A percentile compares a stretch with the other conserved stretches of the same genome.
Conservation (phyloP, 1,284 basidiomycete genomes). For the Gomphus sp. region DNA sequence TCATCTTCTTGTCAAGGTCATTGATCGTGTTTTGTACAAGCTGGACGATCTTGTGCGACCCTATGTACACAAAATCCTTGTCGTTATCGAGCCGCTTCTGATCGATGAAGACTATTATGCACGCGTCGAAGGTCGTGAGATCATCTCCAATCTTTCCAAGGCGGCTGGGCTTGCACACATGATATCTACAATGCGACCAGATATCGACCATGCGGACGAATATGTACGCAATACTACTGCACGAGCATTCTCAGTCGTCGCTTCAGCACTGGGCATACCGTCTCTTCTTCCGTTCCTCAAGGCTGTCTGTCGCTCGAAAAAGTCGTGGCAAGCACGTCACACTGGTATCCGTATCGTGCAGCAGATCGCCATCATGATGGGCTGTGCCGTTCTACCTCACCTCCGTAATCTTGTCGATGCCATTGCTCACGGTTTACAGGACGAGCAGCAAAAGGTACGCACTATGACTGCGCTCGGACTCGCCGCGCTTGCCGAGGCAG, state of each 20-base stretch:
- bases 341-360: slow-evolving; percentile 99
- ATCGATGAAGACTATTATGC: slow-evolving; percentile 99
- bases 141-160: slow-evolving; percentile 98
- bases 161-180: slow-evolving; percentile 98
- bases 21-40: slow-evolving; percentile 98
- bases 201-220: slow-evolving; percentile 99
- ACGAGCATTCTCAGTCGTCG: slow-evolving; percentile 97
- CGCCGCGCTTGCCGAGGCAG: slow-evolving; percentile 95
- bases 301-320: slow-evolving; percentile 97
- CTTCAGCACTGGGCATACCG: slow-evolving; percentile 96
- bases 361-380: slow-evolving; percentile 99
- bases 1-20: slow-evolving; percentile 97
- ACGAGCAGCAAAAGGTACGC: slow-evolving; percentile 98
- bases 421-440: slow-evolving; percentile 90
- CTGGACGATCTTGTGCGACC: slow-evolving; percentile 98
- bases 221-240: slow-evolving; percentile 99
- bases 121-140: slow-evolving; percentile 97
- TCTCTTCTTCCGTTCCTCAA: slow-evolving; percentile 96
- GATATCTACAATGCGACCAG: slow-evolving; percentile 99
- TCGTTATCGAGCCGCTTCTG: slow-evolving; percentile 97
- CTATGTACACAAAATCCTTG: slow-evolving; percentile 98
- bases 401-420: slow-evolving; percentile 95
- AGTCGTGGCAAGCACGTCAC: slow-evolving; percentile 99
- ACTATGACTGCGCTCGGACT: slow-evolving; percentile 98
- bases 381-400: slow-evolving; percentile 97